Conservation (phyloP, 306 rosid species). For the Castanopsis chinensis region DNA sequence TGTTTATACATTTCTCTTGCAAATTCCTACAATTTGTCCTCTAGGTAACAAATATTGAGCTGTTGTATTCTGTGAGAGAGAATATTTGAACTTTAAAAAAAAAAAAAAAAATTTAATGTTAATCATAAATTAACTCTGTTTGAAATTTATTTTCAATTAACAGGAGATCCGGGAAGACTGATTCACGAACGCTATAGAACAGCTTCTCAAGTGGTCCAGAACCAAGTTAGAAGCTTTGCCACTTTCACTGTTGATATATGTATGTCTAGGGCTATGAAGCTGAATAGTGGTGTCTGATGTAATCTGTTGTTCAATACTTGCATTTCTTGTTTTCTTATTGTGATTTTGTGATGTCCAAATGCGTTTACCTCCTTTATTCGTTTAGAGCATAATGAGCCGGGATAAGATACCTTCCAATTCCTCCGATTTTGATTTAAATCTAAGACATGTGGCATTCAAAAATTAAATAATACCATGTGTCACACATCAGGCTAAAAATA, state of each 20-base stretch:
- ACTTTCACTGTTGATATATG: constrained; percentile 57
- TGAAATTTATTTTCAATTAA: constrained; percentile 24
- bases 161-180: constrained; percentile 95
- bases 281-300: constrained; percentile 28
- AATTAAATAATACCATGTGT: too few species aligned
- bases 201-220: constrained; percentile 97
- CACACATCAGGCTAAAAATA: too few species aligned
- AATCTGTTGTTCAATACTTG: constrained; percentile 6
- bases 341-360: constrained; percentile 1
- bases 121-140: constrained; percentile 10
- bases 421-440: too few species aligned
- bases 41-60: neutral
- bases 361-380: neutral
- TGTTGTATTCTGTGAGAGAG: neutral
- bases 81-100: neutral
- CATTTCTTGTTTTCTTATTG: neutral
- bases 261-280: constrained; percentile 59
- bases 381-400: neutral
- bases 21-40: neutral
- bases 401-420: too few species aligned
- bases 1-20: neutral
- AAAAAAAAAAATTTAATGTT: too few species aligned
- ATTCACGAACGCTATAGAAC: constrained; percentile 94
- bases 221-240: constrained; percentile 91
- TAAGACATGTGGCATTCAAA: too few species aligned